These are phyloP conservation scores for Colletotrichum falcatum DNA, from an alignment of 2,329 filamentous ascomycete species.

Conservation along the genomic window DNA sequence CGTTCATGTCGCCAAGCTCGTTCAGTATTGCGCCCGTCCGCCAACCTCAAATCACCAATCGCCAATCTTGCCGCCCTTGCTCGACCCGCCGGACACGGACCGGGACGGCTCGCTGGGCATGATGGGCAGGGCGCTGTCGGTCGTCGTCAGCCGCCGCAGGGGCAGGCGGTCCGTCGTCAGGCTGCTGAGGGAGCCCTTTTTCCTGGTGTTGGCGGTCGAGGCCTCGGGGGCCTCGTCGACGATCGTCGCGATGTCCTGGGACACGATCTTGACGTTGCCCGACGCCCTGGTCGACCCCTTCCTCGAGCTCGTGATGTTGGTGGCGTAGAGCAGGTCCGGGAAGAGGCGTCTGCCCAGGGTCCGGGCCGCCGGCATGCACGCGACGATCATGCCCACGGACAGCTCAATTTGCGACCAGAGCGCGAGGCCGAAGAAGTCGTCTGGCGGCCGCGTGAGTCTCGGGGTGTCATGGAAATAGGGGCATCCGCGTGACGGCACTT, in stretches of 20 bases:
- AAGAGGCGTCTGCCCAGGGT: slow-evolving; percentile 23
- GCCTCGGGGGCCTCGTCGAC: slow-evolving; percentile 10
- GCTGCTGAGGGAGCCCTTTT: slow-evolving; percentile 45
- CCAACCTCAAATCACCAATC: slow-evolving; percentile 2
- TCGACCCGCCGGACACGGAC: background rate
- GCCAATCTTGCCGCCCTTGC: background rate
- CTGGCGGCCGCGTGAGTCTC: slow-evolving; percentile 51
- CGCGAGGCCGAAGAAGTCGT: slow-evolving; percentile 48
- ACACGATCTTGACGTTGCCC: slow-evolving; percentile 34
- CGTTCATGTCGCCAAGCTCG: background rate
- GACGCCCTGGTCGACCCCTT: slow-evolving; percentile 24
- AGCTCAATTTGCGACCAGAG: slow-evolving; percentile 43
- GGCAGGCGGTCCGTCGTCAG: slow-evolving; percentile 42
- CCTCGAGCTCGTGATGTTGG: slow-evolving; percentile 13
- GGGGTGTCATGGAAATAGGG: slow-evolving; percentile 48
- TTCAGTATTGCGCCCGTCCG: background rate
- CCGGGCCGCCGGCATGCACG: slow-evolving; percentile 36
- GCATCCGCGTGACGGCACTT: no score
- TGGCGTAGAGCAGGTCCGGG: slow-evolving; percentile 25
- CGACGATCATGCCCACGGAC: slow-evolving; percentile 24
- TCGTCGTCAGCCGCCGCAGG: slow-evolving; percentile 12
- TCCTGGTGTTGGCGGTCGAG: slow-evolving; percentile 5
- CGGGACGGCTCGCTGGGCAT: slow-evolving; percentile 1
- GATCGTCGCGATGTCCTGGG: slow-evolving; percentile 26
- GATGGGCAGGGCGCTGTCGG: slow-evolving; percentile 13